Base-by-base conservation (phyloP, 495 filamentous ascomycete species). In the Daldinia decipiens region DNA sequence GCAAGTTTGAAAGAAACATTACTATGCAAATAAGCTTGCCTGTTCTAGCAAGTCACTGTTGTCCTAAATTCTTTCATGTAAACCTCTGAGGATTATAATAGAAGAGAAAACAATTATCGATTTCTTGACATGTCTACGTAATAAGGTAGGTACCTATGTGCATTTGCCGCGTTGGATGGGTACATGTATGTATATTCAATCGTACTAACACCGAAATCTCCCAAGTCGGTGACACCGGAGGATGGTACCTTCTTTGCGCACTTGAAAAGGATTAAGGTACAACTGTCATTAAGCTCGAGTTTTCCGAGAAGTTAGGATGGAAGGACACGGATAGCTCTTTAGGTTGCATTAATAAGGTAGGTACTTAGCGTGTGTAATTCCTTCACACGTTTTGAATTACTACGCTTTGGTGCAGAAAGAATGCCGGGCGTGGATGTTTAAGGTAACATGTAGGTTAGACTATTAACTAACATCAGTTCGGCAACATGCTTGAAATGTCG, bases 401-500 rank as follows among this genome's bases (percentile, higher is more conserved):
- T 47, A 47, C 17, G 17, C 43, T 47, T 47, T 8, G 17, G 7
- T 21, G 43, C 43, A 24, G 43, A 47, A 40, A 47, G 17, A 19
- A 17, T 17, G 43, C 17, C 19, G 17, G 17, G n/a, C 8, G 43
- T 47, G 24, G 17, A 47, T 47, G 43, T 47, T 8, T 47, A 19
- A 47, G 40, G 40, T 52, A 52, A 52, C 17, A n/a, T n/a, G n/a
- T n/a, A n/a, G n/a, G n/a, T n/a, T 52, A 27, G 26, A 26, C 11
- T 52, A 7, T 32, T 56, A 56, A 17, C 47, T 59, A 38, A 51
- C 11, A 29, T 59, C 51, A 62, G 31, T 31, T 68, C 58, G 59
- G 59, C 12, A 64, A 65, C 40, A 26, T 63, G 66, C 70, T 51
- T 69, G 31, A 53, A 63, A 56, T 57, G 56, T 62, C 59, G 71